Evolutionary conservation across 2,329 filamentous ascomycete genomes (phyloP), one percentile per base, ranked within the genome.

Genomic region (Paraconiothyrium brasiliense): DNA sequence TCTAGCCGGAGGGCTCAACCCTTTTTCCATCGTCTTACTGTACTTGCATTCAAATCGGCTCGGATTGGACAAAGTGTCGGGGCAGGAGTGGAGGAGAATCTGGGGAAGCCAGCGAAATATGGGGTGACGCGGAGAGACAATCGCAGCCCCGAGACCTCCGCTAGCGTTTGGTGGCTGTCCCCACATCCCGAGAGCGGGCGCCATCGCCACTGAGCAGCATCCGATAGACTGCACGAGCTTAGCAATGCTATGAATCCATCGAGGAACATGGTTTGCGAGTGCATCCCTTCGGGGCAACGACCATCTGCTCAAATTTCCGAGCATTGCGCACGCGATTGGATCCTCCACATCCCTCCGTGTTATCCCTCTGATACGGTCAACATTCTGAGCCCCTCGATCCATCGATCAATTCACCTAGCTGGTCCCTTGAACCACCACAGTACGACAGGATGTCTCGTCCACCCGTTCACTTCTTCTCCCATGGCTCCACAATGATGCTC

Each of bases 401-500:
- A 30, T 6, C 6, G 4, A 6, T 30, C 27, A 4, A 30, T 30
- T 32, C 35, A 37, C 4, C 6, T 2, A 41, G 9, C 8, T 13
- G 4, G 35, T 41, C 8, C 9, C 9, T 10, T 20, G 16, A 22
- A n/a, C 30, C 43, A 37, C 13, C 39, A 57, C 20, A 27, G 11
- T 39, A 13, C 48, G 47, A 44, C 49, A 61, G 14, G 6, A 76
- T 76, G 71, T 51, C 61, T 11, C 52, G 77, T 37, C 84, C 87
- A 6, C 88, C 87, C 1, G 86, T 90, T 0, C 85, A 89, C 71
- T 87, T 90, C 78, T 90, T 90, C 76, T 89, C 88, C 2, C 89
- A 91, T 83, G 89, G 89, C 71, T 89, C 87, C 14, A 90, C 88
- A 43, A 90, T 90, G 87, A 91, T 90, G 89, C 78, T 90, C 14